These are phyloP conservation scores for Boletellus ananiceps DNA, from an alignment of 768 basidiomycete genomes.

Conservation along the genomic window DNA sequence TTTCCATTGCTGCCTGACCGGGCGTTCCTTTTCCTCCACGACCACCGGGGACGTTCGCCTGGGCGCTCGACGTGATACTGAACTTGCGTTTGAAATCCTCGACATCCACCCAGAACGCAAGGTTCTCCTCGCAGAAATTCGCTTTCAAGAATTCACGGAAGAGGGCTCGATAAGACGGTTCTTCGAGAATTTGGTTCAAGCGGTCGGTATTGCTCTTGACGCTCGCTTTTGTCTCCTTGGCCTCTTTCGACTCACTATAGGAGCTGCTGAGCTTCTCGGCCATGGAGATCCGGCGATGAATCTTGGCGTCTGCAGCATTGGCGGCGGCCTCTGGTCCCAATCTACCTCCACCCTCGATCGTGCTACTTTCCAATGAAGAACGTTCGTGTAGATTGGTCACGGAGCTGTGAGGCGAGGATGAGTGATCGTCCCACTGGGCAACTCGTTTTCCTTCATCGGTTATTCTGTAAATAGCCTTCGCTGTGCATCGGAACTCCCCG, in stretches of 20 bases:
- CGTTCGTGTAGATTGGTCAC: slow-evolving; percentile 59
- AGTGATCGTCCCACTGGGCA: slow-evolving; percentile 74
- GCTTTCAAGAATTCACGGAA: slow-evolving; percentile 93
- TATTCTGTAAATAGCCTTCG: slow-evolving; percentile 91
- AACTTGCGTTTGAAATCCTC: slow-evolving; percentile 97
- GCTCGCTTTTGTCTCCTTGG: slow-evolving; percentile 39
- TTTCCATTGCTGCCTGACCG: slow-evolving; percentile 90
- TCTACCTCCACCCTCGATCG: slow-evolving; percentile 20
- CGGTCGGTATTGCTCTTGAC: slow-evolving; percentile 94
- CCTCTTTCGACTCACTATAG: slow-evolving; percentile 49
- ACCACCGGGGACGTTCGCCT: slow-evolving; percentile 45
- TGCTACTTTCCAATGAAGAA: slow-evolving; percentile 49
- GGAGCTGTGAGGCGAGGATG: slow-evolving; percentile 60
- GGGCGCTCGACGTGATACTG: slow-evolving; percentile 89
- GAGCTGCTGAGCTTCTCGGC: slow-evolving; percentile 61
- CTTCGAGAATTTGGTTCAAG: slow-evolving; percentile 87
- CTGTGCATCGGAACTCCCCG: slow-evolving; percentile 94
- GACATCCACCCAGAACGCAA: slow-evolving; percentile 96
- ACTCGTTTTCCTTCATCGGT: slow-evolving; percentile 86
- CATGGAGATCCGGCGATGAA: slow-evolving; percentile 75
- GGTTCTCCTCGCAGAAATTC: slow-evolving; percentile 98
- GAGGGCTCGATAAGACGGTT: slow-evolving; percentile 78
- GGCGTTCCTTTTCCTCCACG: slow-evolving; percentile 51
- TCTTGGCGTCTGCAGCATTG: slow-evolving; percentile 50
- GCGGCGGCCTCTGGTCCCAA: slow-evolving; percentile 25